Evolutionary conservation across 176 grass and related monocot genomes (phyloP).

Genomic region (Carex littledalei): DNA sequence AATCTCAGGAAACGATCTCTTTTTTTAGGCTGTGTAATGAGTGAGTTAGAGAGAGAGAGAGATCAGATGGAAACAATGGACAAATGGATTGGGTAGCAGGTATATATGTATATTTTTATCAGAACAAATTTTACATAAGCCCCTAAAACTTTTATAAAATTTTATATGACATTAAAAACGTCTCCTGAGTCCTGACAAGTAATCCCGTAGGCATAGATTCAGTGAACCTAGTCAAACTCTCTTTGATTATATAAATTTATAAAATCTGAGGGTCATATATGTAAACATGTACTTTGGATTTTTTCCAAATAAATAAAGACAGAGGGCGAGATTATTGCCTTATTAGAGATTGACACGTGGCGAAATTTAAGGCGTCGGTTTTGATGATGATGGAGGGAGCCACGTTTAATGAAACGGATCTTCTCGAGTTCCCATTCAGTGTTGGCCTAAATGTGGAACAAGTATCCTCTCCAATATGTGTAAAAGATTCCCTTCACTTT

Average conservation of each 20-base stretch:
- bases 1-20: not conserved
- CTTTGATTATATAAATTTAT: not conserved
- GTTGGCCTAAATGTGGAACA: not conserved
- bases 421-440: constrained; percentile 9
- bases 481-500: too few species aligned
- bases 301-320: not conserved
- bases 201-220: not conserved
- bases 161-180: not conserved
- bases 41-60: not conserved
- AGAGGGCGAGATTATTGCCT: not conserved
- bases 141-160: not conserved
- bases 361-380: not conserved
- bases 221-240: not conserved
- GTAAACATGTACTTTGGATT: not conserved
- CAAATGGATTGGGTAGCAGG: not conserved
- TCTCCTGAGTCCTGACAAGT: not conserved
- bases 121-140: not conserved
- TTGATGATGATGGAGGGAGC: constrained; percentile 6
- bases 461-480: too few species aligned
- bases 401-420: constrained; percentile 24
- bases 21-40: not conserved
- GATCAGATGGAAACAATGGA: not conserved
- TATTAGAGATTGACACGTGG: not conserved
- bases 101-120: constrained; percentile 5
- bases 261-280: not conserved